Conservation (phyloP, 441 rosid genomes). For the Theobroma grandiflorum region DNA sequence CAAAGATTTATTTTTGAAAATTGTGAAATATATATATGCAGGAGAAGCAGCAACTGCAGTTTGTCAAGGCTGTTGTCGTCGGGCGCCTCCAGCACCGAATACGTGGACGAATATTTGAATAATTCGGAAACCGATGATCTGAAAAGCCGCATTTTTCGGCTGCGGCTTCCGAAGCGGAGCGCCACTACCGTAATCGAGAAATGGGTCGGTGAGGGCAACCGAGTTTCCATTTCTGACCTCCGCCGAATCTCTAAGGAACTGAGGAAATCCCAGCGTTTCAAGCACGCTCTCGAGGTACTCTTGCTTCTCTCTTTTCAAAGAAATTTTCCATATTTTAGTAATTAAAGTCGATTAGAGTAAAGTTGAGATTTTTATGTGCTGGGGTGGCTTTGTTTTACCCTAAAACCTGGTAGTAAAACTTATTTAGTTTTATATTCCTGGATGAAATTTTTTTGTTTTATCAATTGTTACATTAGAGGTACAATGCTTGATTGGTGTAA, state of each 20-base stretch:
- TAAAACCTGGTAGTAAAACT: neutral
- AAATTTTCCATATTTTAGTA: neutral
- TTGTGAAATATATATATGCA: slow-evolving; percentile 21
- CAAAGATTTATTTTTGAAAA: neutral
- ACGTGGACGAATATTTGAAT: slow-evolving; percentile 43
- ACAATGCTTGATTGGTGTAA: neutral
- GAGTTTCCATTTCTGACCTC: slow-evolving; percentile 60
- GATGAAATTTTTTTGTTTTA: neutral
- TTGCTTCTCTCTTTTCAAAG: neutral
- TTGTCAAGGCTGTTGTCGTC: slow-evolving; percentile 53
- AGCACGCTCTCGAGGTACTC: slow-evolving; percentile 88
- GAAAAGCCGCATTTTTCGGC: slow-evolving; percentile 73
- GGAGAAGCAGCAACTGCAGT: slow-evolving; percentile 40
- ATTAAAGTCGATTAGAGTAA: slow-evolving; percentile 8
- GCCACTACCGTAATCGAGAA: slow-evolving; percentile 73
- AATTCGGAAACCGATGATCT: slow-evolving; percentile 59
- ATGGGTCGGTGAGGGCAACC: slow-evolving; percentile 85
- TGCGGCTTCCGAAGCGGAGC: slow-evolving; percentile 88
- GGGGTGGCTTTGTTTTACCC: neutral
- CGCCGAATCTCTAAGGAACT: slow-evolving; percentile 79
- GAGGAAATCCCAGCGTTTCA: slow-evolving; percentile 70
- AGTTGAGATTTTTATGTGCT: neutral
- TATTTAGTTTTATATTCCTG: neutral
- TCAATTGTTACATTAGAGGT: neutral
- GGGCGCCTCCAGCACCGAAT: slow-evolving; percentile 42